Percentiles rank a stretch among this genome's conserved stretches.
These are phyloP conservation scores for Crithidia bombi DNA, from an alignment of 208 protist genomes.

Conservation along the genomic window DNA sequence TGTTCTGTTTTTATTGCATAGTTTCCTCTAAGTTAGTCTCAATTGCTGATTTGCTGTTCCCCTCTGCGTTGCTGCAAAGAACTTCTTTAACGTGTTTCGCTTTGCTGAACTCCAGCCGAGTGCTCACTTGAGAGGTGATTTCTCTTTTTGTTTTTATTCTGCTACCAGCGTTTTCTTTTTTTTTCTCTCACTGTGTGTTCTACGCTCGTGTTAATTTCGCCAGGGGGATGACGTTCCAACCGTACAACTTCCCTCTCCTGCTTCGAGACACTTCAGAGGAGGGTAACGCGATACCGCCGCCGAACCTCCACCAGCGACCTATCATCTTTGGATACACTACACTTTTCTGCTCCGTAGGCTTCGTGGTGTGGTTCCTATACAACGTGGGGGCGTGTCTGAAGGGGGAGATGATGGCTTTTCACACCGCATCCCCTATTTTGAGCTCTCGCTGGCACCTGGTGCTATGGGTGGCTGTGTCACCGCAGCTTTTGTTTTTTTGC, in stretches of 20 bases:
- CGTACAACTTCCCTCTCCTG: slow-evolving; percentile 9
- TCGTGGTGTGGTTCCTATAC: slow-evolving; percentile 29
- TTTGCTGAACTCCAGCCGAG: neutral
- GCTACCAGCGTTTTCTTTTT: neutral
- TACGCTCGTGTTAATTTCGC: neutral
- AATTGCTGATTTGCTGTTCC: too few relatives aligned
- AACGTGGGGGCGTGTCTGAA: slow-evolving; percentile 15
- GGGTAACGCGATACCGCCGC: slow-evolving; percentile 26
- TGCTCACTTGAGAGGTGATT: neutral
- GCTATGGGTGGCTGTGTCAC: slow-evolving; percentile 32
- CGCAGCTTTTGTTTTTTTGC: slow-evolving; percentile 41
- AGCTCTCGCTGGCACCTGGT: slow-evolving; percentile 34
- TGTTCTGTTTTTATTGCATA: too few relatives aligned
- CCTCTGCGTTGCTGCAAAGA: too few relatives aligned
- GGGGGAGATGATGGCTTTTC: slow-evolving; percentile 13
- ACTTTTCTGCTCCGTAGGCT: slow-evolving; percentile 16
- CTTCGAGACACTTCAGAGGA: slow-evolving; percentile 1
- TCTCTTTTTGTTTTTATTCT: neutral
- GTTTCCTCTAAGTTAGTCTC: too few relatives aligned
- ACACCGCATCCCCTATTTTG: slow-evolving; percentile 27
- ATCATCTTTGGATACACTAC: slow-evolving; percentile 36
- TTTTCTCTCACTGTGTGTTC: neutral
- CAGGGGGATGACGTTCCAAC: neutral
- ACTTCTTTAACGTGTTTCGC: too few relatives aligned
- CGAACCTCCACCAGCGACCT: slow-evolving; percentile 15